Conservation (phyloP, 2,329 filamentous ascomycete species). For the Aspergillus fumigatus region DNA sequence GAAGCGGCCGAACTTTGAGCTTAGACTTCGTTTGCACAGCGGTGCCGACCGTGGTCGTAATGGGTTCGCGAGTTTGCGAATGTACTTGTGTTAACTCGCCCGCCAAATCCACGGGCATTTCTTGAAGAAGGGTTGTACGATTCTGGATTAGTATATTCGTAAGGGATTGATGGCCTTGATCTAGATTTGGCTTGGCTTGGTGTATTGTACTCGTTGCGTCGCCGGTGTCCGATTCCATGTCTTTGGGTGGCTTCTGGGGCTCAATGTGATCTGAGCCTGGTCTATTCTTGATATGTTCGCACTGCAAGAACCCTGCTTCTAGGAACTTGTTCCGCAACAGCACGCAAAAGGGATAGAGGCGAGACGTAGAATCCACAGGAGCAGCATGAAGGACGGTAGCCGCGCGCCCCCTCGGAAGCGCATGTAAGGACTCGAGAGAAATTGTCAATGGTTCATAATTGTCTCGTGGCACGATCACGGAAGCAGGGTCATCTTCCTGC, state of each 20-base stretch:
- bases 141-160: not conserved
- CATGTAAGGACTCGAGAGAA: slow-evolving; percentile 40
- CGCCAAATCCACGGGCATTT: slow-evolving; percentile 6
- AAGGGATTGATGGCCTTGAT: not conserved
- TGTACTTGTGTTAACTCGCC: slow-evolving; percentile 1
- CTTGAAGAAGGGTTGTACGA: slow-evolving; percentile 7
- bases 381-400: slow-evolving; percentile 40
- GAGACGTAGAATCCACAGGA: slow-evolving; percentile 35
- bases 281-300: slow-evolving; percentile 19
- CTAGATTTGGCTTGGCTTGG: not conserved
- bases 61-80: not conserved
- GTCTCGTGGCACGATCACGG: not conserved
- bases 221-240: not conserved
- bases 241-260: not conserved
- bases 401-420: slow-evolving; percentile 30
- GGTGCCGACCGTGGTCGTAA: slow-evolving; percentile 1
- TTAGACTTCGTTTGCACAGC: slow-evolving; percentile 15
- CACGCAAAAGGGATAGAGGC: slow-evolving; percentile 40
- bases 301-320: slow-evolving; percentile 40
- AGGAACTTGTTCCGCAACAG: slow-evolving; percentile 40
- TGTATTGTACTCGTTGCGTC: not conserved
- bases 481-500: not conserved
- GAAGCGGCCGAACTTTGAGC: slow-evolving; percentile 51
- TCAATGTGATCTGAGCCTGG: not conserved
- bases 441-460: slow-evolving; percentile 34